Percentiles rank a stretch among this genome's conserved stretches.
Conservation (phyloP, 371 early-diverging fungal genomes). For the Funneliformis caledonium region DNA sequence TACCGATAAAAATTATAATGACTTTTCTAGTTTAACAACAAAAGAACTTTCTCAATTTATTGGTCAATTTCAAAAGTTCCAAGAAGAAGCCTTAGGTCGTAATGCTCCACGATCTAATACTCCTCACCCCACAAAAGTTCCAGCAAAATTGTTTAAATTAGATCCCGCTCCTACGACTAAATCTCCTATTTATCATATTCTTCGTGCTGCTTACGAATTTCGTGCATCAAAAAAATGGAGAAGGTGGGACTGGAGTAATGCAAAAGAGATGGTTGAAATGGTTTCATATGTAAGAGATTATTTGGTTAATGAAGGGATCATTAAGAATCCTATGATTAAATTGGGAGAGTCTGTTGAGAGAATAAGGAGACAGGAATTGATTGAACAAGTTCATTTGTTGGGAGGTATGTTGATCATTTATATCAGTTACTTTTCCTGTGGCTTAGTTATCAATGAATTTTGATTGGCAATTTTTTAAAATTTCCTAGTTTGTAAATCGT, state of each 20-base stretch:
- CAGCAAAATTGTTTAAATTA: slow-evolving; percentile 63
- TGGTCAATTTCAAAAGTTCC: slow-evolving; percentile 66
- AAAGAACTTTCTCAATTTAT: slow-evolving; percentile 61
- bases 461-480: not conserved
- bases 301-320: slow-evolving; percentile 47
- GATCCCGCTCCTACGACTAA: slow-evolving; percentile 47
- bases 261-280: slow-evolving; percentile 51
- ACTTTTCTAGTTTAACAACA: slow-evolving; percentile 52
- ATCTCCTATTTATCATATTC: slow-evolving; percentile 56
- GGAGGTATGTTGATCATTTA: slow-evolving; percentile 50
- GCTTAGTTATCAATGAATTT: not conserved
- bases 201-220: slow-evolving; percentile 58
- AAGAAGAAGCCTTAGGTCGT: slow-evolving; percentile 62
- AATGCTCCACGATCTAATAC: not conserved
- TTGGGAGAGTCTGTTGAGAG: slow-evolving; percentile 54
- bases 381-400: slow-evolving; percentile 49
- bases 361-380: slow-evolving; percentile 50
- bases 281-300: slow-evolving; percentile 52
- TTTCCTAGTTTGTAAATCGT: not conserved
- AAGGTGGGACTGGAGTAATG: slow-evolving; percentile 61
- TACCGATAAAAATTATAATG: slow-evolving; percentile 42
- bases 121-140: slow-evolving; percentile 56
- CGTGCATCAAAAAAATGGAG: slow-evolving; percentile 54
- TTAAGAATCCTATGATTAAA: slow-evolving; percentile 55
- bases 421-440: not conserved